phyloP scores from a whole-genome alignment of 768 basidiomycete genomes.

The Suillus subluteus region DNA sequence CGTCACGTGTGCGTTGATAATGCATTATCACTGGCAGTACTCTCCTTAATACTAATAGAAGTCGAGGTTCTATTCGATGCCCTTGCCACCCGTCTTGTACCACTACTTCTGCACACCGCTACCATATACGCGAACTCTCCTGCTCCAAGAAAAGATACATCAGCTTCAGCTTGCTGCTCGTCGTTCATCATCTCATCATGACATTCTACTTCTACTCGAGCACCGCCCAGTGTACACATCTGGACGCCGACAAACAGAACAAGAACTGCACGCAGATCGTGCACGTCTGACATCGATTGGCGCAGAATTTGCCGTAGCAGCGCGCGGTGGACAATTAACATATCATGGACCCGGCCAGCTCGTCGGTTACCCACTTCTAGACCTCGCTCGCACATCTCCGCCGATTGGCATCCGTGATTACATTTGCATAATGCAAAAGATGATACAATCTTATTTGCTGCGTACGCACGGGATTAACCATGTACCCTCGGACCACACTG shows the following conservation, averaged over 20 bases:
- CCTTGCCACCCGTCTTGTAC: constrained; percentile 68
- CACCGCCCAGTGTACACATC: constrained; percentile 95
- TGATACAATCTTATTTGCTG: constrained; percentile 64
- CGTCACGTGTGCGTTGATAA: not conserved
- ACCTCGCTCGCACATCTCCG: constrained; percentile 80
- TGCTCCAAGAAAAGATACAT: constrained; percentile 74
- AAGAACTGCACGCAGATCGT: constrained; percentile 61
- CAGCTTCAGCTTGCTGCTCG: constrained; percentile 60
- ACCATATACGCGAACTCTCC: constrained; percentile 70
- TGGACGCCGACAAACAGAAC: constrained; percentile 82
- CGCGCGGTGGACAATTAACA: constrained; percentile 91
- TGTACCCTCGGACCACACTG: constrained; percentile 78
- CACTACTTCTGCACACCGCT: constrained; percentile 80
- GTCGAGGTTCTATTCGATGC: constrained; percentile 19
- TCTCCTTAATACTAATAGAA: not conserved
- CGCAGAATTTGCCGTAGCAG: constrained; percentile 83
- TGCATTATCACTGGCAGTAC: too few species aligned
- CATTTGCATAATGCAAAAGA: constrained; percentile 79
- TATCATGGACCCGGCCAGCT: constrained; percentile 98
- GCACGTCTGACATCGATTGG: constrained; percentile 72
- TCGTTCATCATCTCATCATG: constrained; percentile 51
- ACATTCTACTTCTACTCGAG: constrained; percentile 79
- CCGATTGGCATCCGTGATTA: constrained; percentile 77
- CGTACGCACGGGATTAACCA: constrained; percentile 61
- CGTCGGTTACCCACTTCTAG: constrained; percentile 92